Evolutionary conservation across 495 filamentous ascomycete species (phyloP).

Genomic region (Immersiella caudata): DNA sequence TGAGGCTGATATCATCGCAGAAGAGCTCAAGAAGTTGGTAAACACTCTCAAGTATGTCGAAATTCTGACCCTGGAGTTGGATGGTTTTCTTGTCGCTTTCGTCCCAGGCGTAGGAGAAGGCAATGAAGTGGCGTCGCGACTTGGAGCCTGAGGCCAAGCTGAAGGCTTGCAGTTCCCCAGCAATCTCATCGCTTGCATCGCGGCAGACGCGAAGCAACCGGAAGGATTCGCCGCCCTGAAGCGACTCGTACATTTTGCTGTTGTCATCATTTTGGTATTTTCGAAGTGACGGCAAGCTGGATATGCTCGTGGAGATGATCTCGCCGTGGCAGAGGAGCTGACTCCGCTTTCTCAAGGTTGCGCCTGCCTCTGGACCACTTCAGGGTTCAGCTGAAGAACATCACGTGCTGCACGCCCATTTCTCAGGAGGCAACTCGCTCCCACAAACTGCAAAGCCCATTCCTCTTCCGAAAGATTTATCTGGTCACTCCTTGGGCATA

Average conservation of each 20-base stretch:
- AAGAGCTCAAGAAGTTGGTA: background rate
- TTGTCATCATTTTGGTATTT: background rate
- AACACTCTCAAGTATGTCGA: constrained; percentile 2
- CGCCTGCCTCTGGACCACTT: no score
- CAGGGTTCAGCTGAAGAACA: background rate
- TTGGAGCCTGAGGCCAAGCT: background rate
- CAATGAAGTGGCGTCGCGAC: background rate
- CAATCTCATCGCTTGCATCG: background rate
- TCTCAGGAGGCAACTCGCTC: no score
- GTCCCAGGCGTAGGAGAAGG: constrained; percentile 1
- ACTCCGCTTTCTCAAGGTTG: background rate
- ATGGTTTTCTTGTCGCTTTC: background rate
- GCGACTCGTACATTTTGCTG: background rate
- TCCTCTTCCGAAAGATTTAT: no score
- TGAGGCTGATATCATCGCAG: background rate
- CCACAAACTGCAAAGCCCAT: no score
- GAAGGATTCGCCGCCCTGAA: background rate
- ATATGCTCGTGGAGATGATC: no score
- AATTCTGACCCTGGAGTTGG: background rate
- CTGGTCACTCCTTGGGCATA: no score
- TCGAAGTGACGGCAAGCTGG: no score
- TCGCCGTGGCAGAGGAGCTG: background rate
- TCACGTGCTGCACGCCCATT: background rate
- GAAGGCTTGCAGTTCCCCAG: background rate
- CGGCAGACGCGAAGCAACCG: background rate